phyloP scores from a whole-genome alignment of 768 basidiomycete species.

The Lenzites betulinus region DNA sequence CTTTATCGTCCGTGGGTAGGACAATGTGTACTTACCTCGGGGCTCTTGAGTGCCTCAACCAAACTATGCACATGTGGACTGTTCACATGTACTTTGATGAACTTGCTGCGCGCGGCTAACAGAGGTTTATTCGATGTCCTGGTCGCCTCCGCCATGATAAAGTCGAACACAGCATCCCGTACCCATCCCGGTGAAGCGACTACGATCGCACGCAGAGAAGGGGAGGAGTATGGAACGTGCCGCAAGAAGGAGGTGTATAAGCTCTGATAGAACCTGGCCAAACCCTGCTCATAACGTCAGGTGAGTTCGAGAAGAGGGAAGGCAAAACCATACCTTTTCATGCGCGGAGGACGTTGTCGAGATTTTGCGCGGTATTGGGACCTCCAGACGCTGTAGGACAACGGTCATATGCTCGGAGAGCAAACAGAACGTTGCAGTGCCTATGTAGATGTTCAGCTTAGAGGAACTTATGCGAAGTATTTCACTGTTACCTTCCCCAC shows the following conservation, averaged over 20 bases:
- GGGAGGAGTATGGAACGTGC: slow-evolving; percentile 83
- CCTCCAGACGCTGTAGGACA: slow-evolving; percentile 85
- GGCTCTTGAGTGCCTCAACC: slow-evolving; percentile 91
- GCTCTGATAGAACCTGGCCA: slow-evolving; percentile 78
- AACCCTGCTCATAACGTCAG: slow-evolving; percentile 44
- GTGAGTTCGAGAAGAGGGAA: not conserved
- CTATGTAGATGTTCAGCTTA: slow-evolving; percentile 29
- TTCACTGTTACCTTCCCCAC: slow-evolving; percentile 71
- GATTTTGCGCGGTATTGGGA: slow-evolving; percentile 87
- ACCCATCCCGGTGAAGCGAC: slow-evolving; percentile 98
- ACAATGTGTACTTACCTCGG: slow-evolving; percentile 61
- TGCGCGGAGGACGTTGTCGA: slow-evolving; percentile 83
- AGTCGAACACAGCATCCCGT: slow-evolving; percentile 83
- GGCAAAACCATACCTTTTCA: slow-evolving; percentile 55
- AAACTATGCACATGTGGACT: slow-evolving; percentile 96
- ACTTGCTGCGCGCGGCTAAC: slow-evolving; percentile 79
- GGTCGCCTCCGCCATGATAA: slow-evolving; percentile 79
- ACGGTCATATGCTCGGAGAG: slow-evolving; percentile 97
- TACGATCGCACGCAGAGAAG: slow-evolving; percentile 82
- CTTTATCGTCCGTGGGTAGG: too few relatives aligned
- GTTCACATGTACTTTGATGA: slow-evolving; percentile 86
- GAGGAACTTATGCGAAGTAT: not conserved
- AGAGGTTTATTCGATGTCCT: slow-evolving; percentile 81
- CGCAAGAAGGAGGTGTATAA: slow-evolving; percentile 86
- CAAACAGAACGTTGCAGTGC: slow-evolving; percentile 90